Conservation (phyloP, 306 rosid genomes). For the Benincasa hispida region DNA sequence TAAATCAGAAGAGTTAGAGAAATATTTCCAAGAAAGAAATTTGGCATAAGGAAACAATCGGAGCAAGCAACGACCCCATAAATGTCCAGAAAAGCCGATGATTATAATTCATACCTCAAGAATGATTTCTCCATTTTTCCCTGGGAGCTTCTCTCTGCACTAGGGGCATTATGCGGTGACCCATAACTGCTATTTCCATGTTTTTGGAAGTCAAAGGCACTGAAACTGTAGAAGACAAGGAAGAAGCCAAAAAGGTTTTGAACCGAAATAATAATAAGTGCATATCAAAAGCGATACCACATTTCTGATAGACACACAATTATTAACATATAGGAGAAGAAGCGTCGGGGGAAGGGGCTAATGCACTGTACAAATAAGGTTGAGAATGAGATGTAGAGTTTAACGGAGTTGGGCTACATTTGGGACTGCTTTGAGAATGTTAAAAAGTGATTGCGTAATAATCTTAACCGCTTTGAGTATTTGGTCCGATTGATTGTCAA, state of each 20-base stretch:
- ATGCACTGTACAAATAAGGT: neutral
- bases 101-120: slow-evolving; percentile 43
- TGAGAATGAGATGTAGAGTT: neutral
- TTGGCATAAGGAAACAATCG: neutral
- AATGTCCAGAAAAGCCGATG: neutral
- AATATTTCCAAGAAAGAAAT: neutral
- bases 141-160: slow-evolving; percentile 65
- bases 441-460: too few relatives aligned
- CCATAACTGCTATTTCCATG: slow-evolving; percentile 78
- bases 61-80: neutral
- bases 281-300: neutral
- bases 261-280: neutral
- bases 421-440: too few relatives aligned
- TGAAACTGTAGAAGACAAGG: slow-evolving; percentile 38
- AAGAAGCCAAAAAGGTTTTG: neutral
- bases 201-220: slow-evolving; percentile 64
- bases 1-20: neutral
- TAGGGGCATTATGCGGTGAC: slow-evolving; percentile 47
- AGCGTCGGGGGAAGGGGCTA: neutral
- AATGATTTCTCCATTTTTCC: slow-evolving; percentile 98
- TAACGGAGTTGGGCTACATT: too few relatives aligned
- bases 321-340: neutral
- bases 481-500: too few relatives aligned
- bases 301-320: neutral
- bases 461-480: too few relatives aligned